Evolutionary conservation across 148 eudicot species (phyloP), one percentile per base, ranked within the genome.

Genomic region (Rhododendron ferrugineum): DNA sequence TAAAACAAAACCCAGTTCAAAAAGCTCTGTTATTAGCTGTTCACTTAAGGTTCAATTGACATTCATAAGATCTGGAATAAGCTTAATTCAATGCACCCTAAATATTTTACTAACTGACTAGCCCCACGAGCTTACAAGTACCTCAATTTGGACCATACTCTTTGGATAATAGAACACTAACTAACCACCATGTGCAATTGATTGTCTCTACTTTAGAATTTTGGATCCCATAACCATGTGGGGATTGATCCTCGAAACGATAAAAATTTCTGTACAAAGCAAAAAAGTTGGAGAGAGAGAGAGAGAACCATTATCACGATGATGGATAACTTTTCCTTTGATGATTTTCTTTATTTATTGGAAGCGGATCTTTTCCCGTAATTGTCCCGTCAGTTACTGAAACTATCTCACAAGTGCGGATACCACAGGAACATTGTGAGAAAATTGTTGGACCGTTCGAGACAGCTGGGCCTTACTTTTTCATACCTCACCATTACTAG

Each of bases 401-500:
- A 58, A 58, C 64, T 22, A 20, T 58, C 64, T 15, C 23, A 56
- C 22, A 56, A 56, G 62, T 5, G 6, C 1, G 58, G 18, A 3
- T 52, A 15, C 20, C n/a, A 58, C 6, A 58, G 26, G 73, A 26
- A 66, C 73, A 66, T 66, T 26, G 5, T 66, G 73, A 26, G 34
- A 66, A 9, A 66, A 26, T 3, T 66, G 72, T 64, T 8, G 34
- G 73, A 66, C 73, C 14, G 1, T 66, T 66, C 32, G 15, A 11
- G 32, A 66, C 32, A 11, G n/a, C n/a, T n/a, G 32, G 11, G 60
- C 1, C 60, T 54, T 11, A 26, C 14, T 28, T 44, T 23, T 70
- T 90, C 64, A 85, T 66, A 72, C 34, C 50, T 79, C 84, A 18
- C 66, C 85, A 62, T 62, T 86, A 23, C 79, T 86, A n/a, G 93